phyloP scores from a whole-genome alignment of 257 asterid genomes.

The Nicotiana benthamiana region DNA sequence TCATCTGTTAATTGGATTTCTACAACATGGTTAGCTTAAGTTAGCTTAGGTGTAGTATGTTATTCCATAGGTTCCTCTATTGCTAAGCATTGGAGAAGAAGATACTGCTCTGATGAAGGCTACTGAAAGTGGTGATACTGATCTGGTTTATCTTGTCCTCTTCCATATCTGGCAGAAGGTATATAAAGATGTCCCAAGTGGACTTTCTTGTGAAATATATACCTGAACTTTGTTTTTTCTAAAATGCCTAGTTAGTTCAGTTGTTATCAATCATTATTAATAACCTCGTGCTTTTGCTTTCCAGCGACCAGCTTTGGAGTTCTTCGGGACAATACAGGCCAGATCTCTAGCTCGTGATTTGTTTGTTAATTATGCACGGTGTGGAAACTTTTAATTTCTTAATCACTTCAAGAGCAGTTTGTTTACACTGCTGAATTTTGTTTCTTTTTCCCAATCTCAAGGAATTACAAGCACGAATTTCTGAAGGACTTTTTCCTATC shows the following conservation, averaged over 20 bases:
- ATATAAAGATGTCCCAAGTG: conserved; percentile 12
- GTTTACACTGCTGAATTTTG: not conserved
- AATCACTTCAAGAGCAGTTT: not conserved
- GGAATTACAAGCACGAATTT: conserved; percentile 79
- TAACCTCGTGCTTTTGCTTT: conserved; percentile 13
- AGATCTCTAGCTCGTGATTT: conserved; percentile 91
- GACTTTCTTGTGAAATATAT: conserved; percentile 1
- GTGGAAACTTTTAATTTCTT: conserved; percentile 12
- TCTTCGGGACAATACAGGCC: conserved; percentile 74
- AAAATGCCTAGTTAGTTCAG: not conserved
- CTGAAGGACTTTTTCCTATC: conserved; percentile 80
- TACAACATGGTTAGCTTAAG: not conserved
- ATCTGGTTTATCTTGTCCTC: conserved; percentile 90
- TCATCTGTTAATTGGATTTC: too few relatives aligned
- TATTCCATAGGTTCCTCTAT: conserved; percentile 69
- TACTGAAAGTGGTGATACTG: conserved; percentile 91
- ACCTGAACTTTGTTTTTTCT: conserved; percentile 8
- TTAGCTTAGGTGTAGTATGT: not conserved
- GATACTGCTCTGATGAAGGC: conserved; percentile 86
- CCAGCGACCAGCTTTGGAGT: conserved; percentile 77
- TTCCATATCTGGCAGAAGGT: conserved; percentile 96
- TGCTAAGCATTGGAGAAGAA: conserved; percentile 96
- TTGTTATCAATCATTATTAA: not conserved
- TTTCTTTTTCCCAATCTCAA: conserved; percentile 19
- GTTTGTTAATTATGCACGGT: conserved; percentile 83